phyloP scores from a whole-genome alignment of 2,329 filamentous ascomycete genomes.

The Alternaria atra region DNA sequence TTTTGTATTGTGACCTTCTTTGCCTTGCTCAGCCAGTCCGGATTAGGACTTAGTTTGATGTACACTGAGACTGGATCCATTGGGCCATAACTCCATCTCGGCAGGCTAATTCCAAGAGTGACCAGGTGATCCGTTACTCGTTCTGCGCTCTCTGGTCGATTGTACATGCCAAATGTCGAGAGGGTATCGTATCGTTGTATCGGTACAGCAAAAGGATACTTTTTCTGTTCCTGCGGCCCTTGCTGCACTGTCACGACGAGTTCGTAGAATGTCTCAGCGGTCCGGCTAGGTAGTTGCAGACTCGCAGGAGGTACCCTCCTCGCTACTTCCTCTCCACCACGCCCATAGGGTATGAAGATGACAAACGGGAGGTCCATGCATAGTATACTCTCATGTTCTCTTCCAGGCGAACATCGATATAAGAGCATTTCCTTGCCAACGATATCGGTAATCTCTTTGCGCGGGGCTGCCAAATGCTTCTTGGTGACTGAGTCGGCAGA shows the following conservation, averaged over 20 bases:
- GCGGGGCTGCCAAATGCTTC: slow-evolving; percentile 86
- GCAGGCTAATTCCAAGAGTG: slow-evolving; percentile 88
- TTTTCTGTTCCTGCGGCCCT: slow-evolving; percentile 84
- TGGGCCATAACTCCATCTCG: slow-evolving; percentile 95
- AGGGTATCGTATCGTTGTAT: slow-evolving; percentile 94
- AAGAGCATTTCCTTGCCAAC: slow-evolving; percentile 96
- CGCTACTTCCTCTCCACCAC: slow-evolving; percentile 88
- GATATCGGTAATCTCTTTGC: slow-evolving; percentile 89
- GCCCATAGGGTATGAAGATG: slow-evolving; percentile 94
- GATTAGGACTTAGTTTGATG: slow-evolving; percentile 91
- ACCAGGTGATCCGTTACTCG: slow-evolving; percentile 89
- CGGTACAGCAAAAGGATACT: slow-evolving; percentile 89
- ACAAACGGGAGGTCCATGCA: slow-evolving; percentile 98
- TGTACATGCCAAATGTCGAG: slow-evolving; percentile 99
- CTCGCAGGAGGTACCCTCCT: slow-evolving; percentile 91
- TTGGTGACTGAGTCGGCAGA: slow-evolving; percentile 93
- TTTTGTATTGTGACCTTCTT: slow-evolving; percentile 92
- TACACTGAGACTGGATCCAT: slow-evolving; percentile 95
- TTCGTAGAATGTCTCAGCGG: slow-evolving; percentile 97
- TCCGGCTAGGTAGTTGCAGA: slow-evolving; percentile 86
- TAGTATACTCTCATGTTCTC: slow-evolving; percentile 86
- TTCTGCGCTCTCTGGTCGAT: slow-evolving; percentile 88
- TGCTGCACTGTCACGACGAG: slow-evolving; percentile 96
- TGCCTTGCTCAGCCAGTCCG: slow-evolving; percentile 89
- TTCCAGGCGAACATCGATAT: slow-evolving; percentile 84